Evolutionary conservation across 192 early-diverging fungal species (phyloP).

Genomic region (Podila clonocystis): DNA sequence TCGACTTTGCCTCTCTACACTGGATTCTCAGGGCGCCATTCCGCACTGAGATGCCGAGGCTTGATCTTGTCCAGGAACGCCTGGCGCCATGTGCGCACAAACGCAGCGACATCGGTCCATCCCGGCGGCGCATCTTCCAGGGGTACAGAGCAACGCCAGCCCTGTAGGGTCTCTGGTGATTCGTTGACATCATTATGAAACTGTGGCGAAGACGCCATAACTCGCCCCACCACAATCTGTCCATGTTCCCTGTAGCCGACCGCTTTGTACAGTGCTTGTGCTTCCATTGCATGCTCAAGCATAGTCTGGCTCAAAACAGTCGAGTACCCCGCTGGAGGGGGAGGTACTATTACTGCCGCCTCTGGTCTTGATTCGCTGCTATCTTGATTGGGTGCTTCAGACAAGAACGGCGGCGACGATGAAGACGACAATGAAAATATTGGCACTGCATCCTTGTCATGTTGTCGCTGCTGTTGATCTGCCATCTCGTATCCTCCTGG

Average conservation of each 20-base stretch:
- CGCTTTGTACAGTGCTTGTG: slow-evolving; percentile 28
- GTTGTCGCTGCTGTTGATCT: not conserved
- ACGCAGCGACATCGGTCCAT: slow-evolving; percentile 25
- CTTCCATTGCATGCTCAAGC: slow-evolving; percentile 20
- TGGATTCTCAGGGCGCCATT: slow-evolving; percentile 41
- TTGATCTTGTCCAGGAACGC: slow-evolving; percentile 25
- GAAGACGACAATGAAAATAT: not conserved
- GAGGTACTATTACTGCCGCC: slow-evolving; percentile 1
- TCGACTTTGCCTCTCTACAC: not conserved
- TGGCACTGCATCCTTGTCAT: not conserved
- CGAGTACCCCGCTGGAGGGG: slow-evolving; percentile 13
- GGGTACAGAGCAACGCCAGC: slow-evolving; percentile 20
- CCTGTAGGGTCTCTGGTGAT: slow-evolving; percentile 7
- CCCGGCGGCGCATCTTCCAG: slow-evolving; percentile 15
- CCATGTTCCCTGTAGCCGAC: slow-evolving; percentile 33
- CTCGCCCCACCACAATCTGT: slow-evolving; percentile 25
- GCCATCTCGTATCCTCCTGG: not conserved
- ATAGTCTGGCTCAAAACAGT: slow-evolving; percentile 13
- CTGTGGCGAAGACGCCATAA: slow-evolving; percentile 33
- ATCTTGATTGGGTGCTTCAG: not conserved
- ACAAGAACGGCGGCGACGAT: too few species aligned
- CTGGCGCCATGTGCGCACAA: slow-evolving; percentile 33
- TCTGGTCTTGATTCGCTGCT: not conserved
- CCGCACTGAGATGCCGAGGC: slow-evolving; percentile 25
- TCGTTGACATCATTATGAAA: slow-evolving; percentile 26